Evolutionary conservation across 495 filamentous ascomycete species (phyloP).

Genomic region (Penicillium dipodomyicola): DNA sequence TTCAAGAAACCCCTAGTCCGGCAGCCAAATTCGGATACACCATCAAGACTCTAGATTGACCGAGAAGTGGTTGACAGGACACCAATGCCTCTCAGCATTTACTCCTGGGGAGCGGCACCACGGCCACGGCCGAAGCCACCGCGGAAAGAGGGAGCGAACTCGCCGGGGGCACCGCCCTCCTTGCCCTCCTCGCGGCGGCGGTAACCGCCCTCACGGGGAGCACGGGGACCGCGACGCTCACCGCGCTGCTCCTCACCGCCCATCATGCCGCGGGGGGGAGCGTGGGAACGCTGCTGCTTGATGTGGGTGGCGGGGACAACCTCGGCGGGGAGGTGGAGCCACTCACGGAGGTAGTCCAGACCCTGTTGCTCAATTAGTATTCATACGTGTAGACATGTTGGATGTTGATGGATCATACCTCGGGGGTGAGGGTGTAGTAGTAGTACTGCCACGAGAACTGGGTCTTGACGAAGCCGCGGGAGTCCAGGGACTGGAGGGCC

Average conservation of each 20-base stretch:
- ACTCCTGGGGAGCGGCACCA: constrained; percentile 66
- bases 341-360: constrained; percentile 99
- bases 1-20: constrained; percentile 36
- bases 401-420: constrained; percentile 40
- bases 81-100: constrained; percentile 30
- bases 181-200: constrained; percentile 86
- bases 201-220: constrained; percentile 91
- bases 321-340: constrained; percentile 99
- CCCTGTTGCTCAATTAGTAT: constrained; percentile 45
- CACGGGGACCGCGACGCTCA: constrained; percentile 70
- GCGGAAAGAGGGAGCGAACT: constrained; percentile 95
- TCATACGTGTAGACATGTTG: not conserved
- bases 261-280: constrained; percentile 97
- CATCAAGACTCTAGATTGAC: constrained; percentile 37
- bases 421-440: constrained; percentile 99
- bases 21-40: constrained; percentile 30
- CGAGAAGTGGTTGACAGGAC: constrained; percentile 36
- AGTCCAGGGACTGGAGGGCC: constrained; percentile 95
- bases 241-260: constrained; percentile 78
- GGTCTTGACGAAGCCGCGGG: constrained; percentile 97
- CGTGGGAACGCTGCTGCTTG: constrained; percentile 99
- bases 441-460: constrained; percentile 99
- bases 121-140: constrained; percentile 92
- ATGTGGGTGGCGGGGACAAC: constrained; percentile 99
- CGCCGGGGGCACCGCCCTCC: constrained; percentile 92